These are phyloP conservation scores for Piper betle DNA, from an alignment of 164 flowering plant species.

Conservation along the genomic window DNA sequence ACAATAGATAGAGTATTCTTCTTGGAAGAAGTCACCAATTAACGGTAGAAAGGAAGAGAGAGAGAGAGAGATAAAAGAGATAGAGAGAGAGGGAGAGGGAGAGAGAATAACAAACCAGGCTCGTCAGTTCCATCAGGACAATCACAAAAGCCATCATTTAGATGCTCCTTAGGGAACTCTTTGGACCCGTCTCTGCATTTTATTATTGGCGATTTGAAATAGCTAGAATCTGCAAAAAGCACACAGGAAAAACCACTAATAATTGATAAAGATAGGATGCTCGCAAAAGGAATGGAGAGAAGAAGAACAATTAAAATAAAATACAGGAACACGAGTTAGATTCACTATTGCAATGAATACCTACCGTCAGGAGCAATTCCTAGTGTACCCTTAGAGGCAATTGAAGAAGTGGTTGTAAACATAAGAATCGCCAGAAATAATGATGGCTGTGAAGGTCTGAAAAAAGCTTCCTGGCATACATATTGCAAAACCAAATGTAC, in stretches of 20 bases:
- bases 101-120: constrained; percentile 36
- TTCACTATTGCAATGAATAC: not conserved
- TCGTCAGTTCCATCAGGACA: constrained; percentile 89
- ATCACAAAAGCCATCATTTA: constrained; percentile 86
- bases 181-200: constrained; percentile 81
- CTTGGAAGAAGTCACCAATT: not conserved
- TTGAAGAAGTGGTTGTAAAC: constrained; percentile 21
- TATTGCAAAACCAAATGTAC: too few relatives aligned
- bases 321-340: not conserved
- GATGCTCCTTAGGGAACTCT: constrained; percentile 48
- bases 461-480: too few relatives aligned
- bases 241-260: not conserved
- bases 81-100: too few relatives aligned
- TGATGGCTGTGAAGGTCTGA: too few relatives aligned
- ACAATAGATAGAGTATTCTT: not conserved
- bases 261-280: not conserved
- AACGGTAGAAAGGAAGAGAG: too few relatives aligned
- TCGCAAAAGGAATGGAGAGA: too few relatives aligned
- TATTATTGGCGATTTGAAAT: constrained; percentile 40
- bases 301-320: too few relatives aligned
- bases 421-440: constrained; percentile 9
- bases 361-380: constrained; percentile 57
- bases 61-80: not conserved
- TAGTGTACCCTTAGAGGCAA: constrained; percentile 20
- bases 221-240: constrained; percentile 37